phyloP scores from a whole-genome alignment of 371 early-diverging fungal species.

The Lichtheimia ornata region DNA sequence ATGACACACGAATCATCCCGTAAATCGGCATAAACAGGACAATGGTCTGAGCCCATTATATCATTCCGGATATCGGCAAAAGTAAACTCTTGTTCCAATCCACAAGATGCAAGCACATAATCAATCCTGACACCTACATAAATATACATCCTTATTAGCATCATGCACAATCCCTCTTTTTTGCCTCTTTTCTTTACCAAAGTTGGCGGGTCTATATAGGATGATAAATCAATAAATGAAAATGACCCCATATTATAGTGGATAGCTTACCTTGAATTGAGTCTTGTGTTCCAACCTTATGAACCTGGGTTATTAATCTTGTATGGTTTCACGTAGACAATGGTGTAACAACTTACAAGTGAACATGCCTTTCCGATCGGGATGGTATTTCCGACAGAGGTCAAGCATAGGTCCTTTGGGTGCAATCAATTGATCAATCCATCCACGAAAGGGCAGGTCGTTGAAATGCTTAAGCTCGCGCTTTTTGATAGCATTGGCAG shows the following conservation, averaged over 20 bases:
- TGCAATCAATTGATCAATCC: slow-evolving; percentile 67
- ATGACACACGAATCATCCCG: slow-evolving; percentile 30
- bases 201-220: slow-evolving; percentile 50
- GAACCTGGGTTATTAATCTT: neutral
- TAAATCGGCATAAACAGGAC: slow-evolving; percentile 75
- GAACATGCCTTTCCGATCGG: slow-evolving; percentile 52
- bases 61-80: slow-evolving; percentile 62
- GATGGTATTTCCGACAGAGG: slow-evolving; percentile 52
- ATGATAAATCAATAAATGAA: neutral
- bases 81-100: slow-evolving; percentile 56
- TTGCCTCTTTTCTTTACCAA: slow-evolving; percentile 35
- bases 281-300: slow-evolving; percentile 75
- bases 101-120: slow-evolving; percentile 71
- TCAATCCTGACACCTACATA: slow-evolving; percentile 75
- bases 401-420: slow-evolving; percentile 62
- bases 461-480: slow-evolving; percentile 58
- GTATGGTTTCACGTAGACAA: no score
- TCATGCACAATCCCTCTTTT: neutral
- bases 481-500: slow-evolving; percentile 62
- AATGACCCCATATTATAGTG: neutral
- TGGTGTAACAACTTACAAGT: slow-evolving; percentile 44
- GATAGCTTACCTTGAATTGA: slow-evolving; percentile 39
- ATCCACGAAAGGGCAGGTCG: slow-evolving; percentile 66
- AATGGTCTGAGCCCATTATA: slow-evolving; percentile 88
- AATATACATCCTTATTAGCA: neutral